phyloP scores from a whole-genome alignment of 116 monocot species.

The Cymodocea nodosa region DNA sequence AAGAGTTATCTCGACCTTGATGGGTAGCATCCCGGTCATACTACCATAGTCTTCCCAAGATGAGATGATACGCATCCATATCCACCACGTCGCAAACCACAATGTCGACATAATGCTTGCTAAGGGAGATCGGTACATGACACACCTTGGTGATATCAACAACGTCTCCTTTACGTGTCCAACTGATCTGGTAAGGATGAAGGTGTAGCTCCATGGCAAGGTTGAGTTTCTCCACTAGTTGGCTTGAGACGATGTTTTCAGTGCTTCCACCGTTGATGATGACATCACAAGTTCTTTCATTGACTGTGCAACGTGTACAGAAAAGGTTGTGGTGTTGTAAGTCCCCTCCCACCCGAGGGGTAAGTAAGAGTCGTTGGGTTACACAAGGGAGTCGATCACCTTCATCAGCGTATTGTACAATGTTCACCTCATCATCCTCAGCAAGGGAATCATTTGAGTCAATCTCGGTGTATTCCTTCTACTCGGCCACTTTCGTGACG shows the following conservation, averaged over 20 bases:
- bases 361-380: not conserved
- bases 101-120: not conserved
- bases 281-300: not conserved
- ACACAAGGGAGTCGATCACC: not conserved
- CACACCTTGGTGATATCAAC: not conserved
- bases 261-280: conserved; percentile 1
- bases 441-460: not conserved
- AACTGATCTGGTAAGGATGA: not conserved
- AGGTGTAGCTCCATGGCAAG: not conserved
- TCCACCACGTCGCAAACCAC: conserved; percentile 5
- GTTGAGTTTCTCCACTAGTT: not conserved
- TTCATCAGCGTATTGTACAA: not conserved
- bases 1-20: not conserved
- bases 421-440: not conserved
- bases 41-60: conserved; percentile 3
- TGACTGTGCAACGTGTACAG: not conserved
- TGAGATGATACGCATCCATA: conserved; percentile 7
- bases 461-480: not conserved
- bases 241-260: not conserved
- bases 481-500: not conserved
- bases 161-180: not conserved
- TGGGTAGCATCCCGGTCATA: not conserved
- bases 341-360: not conserved
- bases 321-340: not conserved
- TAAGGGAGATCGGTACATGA: not conserved